phyloP scores from a whole-genome alignment of 345 rosid species.

The Eutrema heterophyllum region DNA sequence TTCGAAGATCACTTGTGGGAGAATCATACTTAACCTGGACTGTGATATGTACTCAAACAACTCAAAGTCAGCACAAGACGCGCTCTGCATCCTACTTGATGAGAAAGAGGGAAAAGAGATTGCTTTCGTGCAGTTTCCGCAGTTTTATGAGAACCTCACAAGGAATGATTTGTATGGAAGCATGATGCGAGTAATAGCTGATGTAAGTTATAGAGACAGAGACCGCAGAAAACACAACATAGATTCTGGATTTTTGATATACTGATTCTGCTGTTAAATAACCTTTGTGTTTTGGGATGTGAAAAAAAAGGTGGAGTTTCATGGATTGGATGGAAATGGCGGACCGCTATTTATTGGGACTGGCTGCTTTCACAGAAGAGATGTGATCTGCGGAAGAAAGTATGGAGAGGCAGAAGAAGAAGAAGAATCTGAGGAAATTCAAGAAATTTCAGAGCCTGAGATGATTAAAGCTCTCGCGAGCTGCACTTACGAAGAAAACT shows the following conservation, averaged over 20 bases:
- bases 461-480: conserved; percentile 49
- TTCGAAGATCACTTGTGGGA: conserved; percentile 54
- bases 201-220: conserved; percentile 3
- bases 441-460: conserved; percentile 25
- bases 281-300: conserved; percentile 32
- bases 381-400: conserved; percentile 48
- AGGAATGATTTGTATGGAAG: conserved; percentile 45
- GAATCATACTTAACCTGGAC: conserved; percentile 55
- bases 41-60: conserved; percentile 81
- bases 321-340: conserved; percentile 63
- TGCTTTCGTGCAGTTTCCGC: conserved; percentile 69
- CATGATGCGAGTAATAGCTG: background rate
- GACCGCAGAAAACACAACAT: background rate
- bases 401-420: conserved; percentile 21
- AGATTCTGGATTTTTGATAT: background rate
- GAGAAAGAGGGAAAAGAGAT: conserved; percentile 54
- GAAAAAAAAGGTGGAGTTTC: conserved; percentile 51
- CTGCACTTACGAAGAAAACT: conserved; percentile 47
- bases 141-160: conserved; percentile 44
- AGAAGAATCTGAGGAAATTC: background rate
- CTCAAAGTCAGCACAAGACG: conserved; percentile 47
- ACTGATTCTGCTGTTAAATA: background rate
- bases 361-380: conserved; percentile 86
- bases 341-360: conserved; percentile 66
- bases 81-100: conserved; percentile 81